Evolutionary conservation across 345 rosid species (phyloP).

Genomic region (Chamaenerion angustifolium): DNA sequence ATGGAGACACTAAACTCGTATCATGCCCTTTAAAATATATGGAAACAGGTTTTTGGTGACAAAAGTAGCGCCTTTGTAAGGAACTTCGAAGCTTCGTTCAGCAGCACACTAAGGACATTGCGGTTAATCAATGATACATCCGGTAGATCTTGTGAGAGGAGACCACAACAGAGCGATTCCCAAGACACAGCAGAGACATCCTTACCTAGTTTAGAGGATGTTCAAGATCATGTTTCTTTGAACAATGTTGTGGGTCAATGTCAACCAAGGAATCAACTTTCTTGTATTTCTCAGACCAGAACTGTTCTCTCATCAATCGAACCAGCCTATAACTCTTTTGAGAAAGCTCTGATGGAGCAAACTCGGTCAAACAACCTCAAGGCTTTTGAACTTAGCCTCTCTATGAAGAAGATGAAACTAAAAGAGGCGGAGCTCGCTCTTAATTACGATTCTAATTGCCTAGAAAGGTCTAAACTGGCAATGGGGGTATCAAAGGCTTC

Average conservation of each 20-base stretch:
- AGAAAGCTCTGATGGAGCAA: constrained; percentile 49
- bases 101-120: neutral
- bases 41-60: constrained; percentile 63
- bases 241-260: constrained; percentile 29
- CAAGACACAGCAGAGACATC: constrained; percentile 6
- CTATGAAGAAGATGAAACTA: constrained; percentile 30
- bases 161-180: too few species aligned
- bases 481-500: constrained; percentile 55
- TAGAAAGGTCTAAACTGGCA: constrained; percentile 52
- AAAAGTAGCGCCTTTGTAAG: constrained; percentile 43
- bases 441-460: constrained; percentile 36
- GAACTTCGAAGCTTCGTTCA: constrained; percentile 35
- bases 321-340: constrained; percentile 19
- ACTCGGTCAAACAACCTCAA: constrained; percentile 68
- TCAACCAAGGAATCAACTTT: constrained; percentile 22
- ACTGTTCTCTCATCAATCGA: constrained; percentile 12
- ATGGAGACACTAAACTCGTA: constrained; percentile 12
- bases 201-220: constrained; percentile 9
- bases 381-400: constrained; percentile 38
- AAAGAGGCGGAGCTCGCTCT: constrained; percentile 43
- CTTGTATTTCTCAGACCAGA: constrained; percentile 19
- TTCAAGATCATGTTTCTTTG: constrained; percentile 11
- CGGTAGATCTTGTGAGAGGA: constrained; percentile 4
- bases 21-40: constrained; percentile 13
- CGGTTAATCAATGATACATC: neutral